These are phyloP conservation scores for Arthrinium phaeospermum DNA, from an alignment of 2,329 filamentous ascomycete genomes.

Conservation along the genomic window DNA sequence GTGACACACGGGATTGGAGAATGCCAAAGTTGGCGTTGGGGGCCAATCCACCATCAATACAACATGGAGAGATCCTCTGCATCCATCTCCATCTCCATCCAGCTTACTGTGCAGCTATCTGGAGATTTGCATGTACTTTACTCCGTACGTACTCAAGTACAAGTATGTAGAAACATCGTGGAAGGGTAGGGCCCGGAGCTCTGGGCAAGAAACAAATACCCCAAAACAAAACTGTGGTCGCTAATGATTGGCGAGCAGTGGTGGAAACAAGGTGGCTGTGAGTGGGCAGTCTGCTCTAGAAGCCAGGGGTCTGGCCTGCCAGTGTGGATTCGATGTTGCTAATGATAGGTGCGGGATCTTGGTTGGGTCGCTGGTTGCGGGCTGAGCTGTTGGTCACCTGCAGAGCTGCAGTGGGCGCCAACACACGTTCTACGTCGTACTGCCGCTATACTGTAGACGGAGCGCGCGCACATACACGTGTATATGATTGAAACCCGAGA, in stretches of 20 bases:
- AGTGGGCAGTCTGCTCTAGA: neutral
- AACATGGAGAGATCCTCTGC: neutral
- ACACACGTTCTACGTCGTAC: neutral
- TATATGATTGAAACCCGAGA: no score
- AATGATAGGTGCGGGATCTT: neutral
- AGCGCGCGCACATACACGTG: no score
- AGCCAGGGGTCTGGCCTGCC: neutral
- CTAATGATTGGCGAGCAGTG: neutral
- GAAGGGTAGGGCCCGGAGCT: constrained; percentile 1
- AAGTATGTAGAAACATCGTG: neutral
- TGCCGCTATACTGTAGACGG: no score
- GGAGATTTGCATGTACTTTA: neutral
- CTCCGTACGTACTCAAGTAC: no score
- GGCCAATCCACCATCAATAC: neutral
- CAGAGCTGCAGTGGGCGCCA: neutral
- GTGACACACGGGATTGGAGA: neutral
- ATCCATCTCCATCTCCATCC: neutral
- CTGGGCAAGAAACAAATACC: neutral
- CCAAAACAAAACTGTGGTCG: neutral
- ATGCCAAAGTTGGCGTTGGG: neutral
- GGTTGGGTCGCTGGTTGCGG: neutral
- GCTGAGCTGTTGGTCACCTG: neutral
- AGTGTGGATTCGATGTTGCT: constrained; percentile 5
- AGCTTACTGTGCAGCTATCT: neutral
- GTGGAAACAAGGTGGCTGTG: neutral